Percentiles rank a stretch among this genome's conserved stretches.
phyloP scores from a whole-genome alignment of 2,329 filamentous ascomycete genomes.

The Ascochyta koolunga region DNA sequence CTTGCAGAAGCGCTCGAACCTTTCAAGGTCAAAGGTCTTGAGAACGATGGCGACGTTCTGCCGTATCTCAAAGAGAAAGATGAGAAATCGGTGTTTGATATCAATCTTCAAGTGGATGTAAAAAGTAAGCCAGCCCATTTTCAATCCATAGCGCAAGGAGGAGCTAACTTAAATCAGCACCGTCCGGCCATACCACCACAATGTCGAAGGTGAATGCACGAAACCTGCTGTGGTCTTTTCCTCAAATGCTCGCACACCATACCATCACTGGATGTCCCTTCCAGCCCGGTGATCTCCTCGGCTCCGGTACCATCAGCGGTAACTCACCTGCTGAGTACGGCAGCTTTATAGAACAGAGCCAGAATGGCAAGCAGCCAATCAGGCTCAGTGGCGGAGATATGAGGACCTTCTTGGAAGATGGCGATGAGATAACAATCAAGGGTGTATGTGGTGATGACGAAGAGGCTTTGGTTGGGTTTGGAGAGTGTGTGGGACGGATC shows the following conservation, averaged over 20 bases:
- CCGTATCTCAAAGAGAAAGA: constrained; percentile 69
- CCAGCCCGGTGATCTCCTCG: constrained; percentile 75
- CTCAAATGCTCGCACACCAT: constrained; percentile 83
- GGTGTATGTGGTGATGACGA: constrained; percentile 69
- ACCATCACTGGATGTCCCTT: constrained; percentile 77
- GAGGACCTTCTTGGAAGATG: constrained; percentile 75
- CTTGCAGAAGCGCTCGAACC: constrained; percentile 76
- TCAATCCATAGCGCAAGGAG: background rate
- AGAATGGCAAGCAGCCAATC: constrained; percentile 70
- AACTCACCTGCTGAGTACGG: constrained; percentile 63
- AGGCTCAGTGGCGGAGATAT: constrained; percentile 68
- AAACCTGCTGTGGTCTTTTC: constrained; percentile 80
- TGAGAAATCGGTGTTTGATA: constrained; percentile 68
- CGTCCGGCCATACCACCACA: constrained; percentile 59
- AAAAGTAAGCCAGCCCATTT: constrained; percentile 47
- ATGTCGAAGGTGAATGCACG: constrained; percentile 67
- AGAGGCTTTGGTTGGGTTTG: constrained; percentile 75
- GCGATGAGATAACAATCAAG: constrained; percentile 70
- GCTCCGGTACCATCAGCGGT: constrained; percentile 80
- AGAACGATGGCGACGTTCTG: constrained; percentile 61
- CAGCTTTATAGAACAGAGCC: constrained; percentile 73
- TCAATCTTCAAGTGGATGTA: constrained; percentile 71
- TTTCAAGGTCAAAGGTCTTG: constrained; percentile 62
- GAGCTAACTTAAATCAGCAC: constrained; percentile 32
- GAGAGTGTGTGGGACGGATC: constrained; percentile 72